Evolutionary conservation across 75 land plant species (phyloP), one percentile per base, ranked within the genome.

Genomic region (Selaginella tamariscina): DNA sequence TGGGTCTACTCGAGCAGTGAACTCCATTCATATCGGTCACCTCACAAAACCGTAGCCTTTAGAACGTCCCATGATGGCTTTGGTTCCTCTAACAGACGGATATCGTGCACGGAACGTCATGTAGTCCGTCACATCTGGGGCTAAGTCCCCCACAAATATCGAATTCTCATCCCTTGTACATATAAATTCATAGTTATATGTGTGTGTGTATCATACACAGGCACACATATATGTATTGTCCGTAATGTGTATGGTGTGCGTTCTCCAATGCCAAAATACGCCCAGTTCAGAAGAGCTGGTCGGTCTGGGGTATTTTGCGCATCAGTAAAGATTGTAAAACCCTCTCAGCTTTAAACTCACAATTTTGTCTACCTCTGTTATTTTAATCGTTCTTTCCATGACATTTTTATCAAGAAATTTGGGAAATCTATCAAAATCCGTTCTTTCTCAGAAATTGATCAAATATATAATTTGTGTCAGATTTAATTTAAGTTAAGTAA

Each of bases 121-220:
- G n/a, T 59, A 59, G 62, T 59, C 62, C 8, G 62, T 59, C 62
- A 59, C 62, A n/a, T 59, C 62, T 5, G 62, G 62, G 2, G 62
- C 62, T 5, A 59, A 21, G 26, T 59, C 62, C n/a, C 62, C 62
- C 9, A 59, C 62, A n/a, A 59, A 59, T 2, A 59, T 59, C 9
- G 62, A 59, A n/a, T 23, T 23, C 27, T 59, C 62, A n/a, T 5
- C 23, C 62, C n/a, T 23, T n/a, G n/a, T n/a, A n/a, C n/a, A n/a
- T n/a, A n/a, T n/a, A n/a, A n/a, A n/a, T n/a, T n/a, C n/a, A n/a
- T n/a, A n/a, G n/a, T n/a, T n/a, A n/a, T n/a, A n/a, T n/a, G n/a
- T n/a, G n/a, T n/a, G n/a, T n/a, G n/a, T n/a, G n/a, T n/a, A n/a
- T n/a, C n/a, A n/a, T n/a, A n/a, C n/a, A n/a, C n/a, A n/a, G n/a